phyloP scores from a whole-genome alignment of 2,329 filamentous ascomycete species.

The Kalaharituber pfeilii region DNA sequence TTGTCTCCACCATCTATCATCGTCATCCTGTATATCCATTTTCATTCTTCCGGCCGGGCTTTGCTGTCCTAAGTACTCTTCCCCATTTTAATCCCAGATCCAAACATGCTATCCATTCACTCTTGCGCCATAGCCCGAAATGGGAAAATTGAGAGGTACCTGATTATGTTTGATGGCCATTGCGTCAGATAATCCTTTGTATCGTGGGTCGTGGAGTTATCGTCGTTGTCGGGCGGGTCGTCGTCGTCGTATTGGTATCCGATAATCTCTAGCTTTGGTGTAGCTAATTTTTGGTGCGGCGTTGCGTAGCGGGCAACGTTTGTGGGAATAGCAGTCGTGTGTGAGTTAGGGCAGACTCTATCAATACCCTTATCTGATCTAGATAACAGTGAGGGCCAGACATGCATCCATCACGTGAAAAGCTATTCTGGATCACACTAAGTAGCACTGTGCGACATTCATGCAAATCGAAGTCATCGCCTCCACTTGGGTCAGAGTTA shows the following conservation, averaged over 20 bases:
- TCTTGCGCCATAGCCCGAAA: not conserved
- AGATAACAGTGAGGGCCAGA: too few relatives aligned
- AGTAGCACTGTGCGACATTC: too few relatives aligned
- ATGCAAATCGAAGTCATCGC: too few relatives aligned
- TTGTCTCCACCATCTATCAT: not conserved
- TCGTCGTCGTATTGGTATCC: not conserved
- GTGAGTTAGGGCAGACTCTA: not conserved
- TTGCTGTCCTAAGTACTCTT: not conserved
- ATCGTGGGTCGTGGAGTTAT: not conserved
- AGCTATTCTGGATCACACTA: too few relatives aligned
- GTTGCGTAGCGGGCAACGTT: not conserved
- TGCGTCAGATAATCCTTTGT: slow-evolving; percentile 6
- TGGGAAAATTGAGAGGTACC: slow-evolving; percentile 6
- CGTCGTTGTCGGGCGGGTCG: not conserved
- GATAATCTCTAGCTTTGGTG: not conserved
- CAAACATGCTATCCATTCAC: too few relatives aligned
- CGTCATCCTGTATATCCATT: slow-evolving; percentile 1
- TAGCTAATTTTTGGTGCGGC: not conserved
- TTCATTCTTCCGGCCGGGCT: not conserved
- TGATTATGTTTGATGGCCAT: slow-evolving; percentile 21
- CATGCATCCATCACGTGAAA: too few relatives aligned
- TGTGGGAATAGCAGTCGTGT: not conserved
- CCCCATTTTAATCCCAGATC: not conserved
- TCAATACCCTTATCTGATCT: not conserved
- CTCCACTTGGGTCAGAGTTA: too few relatives aligned